Evolutionary conservation across 257 asterid species (phyloP).

Genomic region (Nicotiana obtusifolia): DNA sequence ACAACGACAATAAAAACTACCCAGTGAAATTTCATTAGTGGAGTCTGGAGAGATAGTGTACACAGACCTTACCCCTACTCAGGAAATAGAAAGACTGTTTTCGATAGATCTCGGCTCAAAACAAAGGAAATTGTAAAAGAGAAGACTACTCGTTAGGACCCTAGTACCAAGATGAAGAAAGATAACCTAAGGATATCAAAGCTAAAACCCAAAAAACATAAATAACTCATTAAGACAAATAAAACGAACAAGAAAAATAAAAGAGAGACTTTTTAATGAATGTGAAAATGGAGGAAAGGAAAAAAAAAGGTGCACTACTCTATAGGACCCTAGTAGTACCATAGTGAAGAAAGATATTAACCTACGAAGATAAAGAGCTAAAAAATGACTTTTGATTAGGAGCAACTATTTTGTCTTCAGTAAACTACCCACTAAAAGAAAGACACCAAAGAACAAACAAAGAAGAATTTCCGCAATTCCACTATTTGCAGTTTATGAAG

Average conservation of each 20-base stretch:
- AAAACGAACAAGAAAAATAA: neutral
- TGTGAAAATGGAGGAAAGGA: neutral
- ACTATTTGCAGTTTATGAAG: conserved; percentile 3
- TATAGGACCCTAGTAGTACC: neutral
- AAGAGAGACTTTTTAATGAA: neutral
- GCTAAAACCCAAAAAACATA: neutral
- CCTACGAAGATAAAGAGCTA: neutral
- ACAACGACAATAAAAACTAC: too few relatives aligned
- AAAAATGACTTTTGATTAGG: conserved; percentile 6
- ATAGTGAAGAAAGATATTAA: conserved; percentile 1
- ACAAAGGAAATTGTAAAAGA: neutral
- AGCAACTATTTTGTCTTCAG: neutral
- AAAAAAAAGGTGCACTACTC: neutral
- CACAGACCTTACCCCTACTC: too few relatives aligned
- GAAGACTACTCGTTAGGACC: neutral
- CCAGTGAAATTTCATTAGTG: too few relatives aligned
- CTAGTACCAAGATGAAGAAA: neutral
- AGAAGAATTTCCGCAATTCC: neutral
- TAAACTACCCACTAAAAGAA: neutral
- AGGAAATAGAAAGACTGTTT: too few relatives aligned
- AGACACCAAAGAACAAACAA: neutral
- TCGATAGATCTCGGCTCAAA: too few relatives aligned
- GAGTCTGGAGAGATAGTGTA: too few relatives aligned
- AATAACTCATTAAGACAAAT: neutral
- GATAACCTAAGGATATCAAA: neutral